Percentiles rank a stretch among this genome's conserved stretches.
Evolutionary conservation across 1,284 basidiomycete species (phyloP).

Genomic region (Acaromyces ingoldii): DNA sequence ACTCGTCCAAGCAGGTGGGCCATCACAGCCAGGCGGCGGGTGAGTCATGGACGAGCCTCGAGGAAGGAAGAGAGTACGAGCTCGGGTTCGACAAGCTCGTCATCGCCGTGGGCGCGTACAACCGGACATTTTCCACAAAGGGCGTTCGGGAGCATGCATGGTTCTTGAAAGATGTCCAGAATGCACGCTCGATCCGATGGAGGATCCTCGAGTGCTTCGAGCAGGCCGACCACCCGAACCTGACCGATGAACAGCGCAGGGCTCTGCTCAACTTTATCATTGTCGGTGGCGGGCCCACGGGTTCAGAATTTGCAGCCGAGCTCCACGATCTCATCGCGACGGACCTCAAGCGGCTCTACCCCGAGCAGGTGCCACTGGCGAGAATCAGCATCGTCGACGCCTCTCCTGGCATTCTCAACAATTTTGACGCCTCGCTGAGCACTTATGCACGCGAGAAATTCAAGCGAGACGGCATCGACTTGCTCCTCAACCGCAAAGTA

Average conservation of each 20-base stretch:
- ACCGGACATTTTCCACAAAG: constrained; percentile 63
- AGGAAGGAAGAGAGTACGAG: constrained; percentile 11
- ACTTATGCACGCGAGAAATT: constrained; percentile 46
- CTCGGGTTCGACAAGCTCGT: constrained; percentile 66
- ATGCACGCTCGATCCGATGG: constrained; percentile 72
- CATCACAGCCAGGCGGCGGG: constrained; percentile 2
- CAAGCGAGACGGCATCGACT: constrained; percentile 15
- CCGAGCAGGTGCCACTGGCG: constrained; percentile 20
- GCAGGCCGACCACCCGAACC: constrained; percentile 67
- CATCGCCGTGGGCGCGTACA: constrained; percentile 74
- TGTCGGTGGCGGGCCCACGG: constrained; percentile 35
- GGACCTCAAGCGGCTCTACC: constrained; percentile 62
- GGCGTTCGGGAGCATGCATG: constrained; percentile 49
- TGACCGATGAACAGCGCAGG: constrained; percentile 15
- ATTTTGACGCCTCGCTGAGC: constrained; percentile 37
- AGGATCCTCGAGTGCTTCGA: constrained; percentile 75
- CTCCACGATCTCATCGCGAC: constrained; percentile 74
- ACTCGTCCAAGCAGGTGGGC: neutral
- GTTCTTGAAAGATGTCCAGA: constrained; percentile 69
- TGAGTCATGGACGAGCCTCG: constrained; percentile 12
- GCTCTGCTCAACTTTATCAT: constrained; percentile 23
- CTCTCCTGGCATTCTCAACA: constrained; percentile 33
- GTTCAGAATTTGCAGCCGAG: constrained; percentile 59
- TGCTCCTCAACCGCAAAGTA: constrained; percentile 18
- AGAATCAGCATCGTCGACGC: constrained; percentile 34